Conservation (phyloP, 2,329 filamentous ascomycete species). For the Didymella pinodella region DNA sequence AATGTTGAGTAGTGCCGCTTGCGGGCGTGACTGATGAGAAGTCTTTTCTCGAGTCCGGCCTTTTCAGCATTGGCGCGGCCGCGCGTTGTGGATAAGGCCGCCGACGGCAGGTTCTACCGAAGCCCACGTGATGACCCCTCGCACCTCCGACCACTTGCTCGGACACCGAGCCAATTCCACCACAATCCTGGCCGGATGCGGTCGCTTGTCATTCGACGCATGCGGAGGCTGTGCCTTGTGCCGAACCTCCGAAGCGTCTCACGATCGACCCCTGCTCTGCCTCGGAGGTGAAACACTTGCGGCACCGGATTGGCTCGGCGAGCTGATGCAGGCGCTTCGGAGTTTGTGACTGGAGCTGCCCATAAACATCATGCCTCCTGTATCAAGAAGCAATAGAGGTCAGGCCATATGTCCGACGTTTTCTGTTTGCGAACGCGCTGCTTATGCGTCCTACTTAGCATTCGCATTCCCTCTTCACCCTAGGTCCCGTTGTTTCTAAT, state of each 20-base stretch:
- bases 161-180: constrained; percentile 2
- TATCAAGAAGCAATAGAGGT: constrained; percentile 30
- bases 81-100: constrained; percentile 11
- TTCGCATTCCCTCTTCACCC: constrained; percentile 22
- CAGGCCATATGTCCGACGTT: constrained; percentile 35
- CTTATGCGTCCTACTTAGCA: constrained; percentile 28
- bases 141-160: neutral
- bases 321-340: constrained; percentile 19
- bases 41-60: constrained; percentile 18
- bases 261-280: constrained; percentile 35
- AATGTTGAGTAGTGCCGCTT: neutral
- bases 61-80: neutral
- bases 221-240: constrained; percentile 6
- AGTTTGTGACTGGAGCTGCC: constrained; percentile 26
- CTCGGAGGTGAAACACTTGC: constrained; percentile 34
- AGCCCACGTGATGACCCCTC: constrained; percentile 12
- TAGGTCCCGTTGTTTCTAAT: constrained; percentile 17
- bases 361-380: constrained; percentile 23
- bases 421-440: constrained; percentile 35
- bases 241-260: constrained; percentile 29
- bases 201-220: neutral
- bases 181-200: neutral
- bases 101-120: constrained; percentile 13
- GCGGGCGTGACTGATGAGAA: constrained; percentile 9
- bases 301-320: constrained; percentile 26